Conservation (phyloP, 2,329 filamentous ascomycete genomes). For the Aureobasidium zeae region DNA sequence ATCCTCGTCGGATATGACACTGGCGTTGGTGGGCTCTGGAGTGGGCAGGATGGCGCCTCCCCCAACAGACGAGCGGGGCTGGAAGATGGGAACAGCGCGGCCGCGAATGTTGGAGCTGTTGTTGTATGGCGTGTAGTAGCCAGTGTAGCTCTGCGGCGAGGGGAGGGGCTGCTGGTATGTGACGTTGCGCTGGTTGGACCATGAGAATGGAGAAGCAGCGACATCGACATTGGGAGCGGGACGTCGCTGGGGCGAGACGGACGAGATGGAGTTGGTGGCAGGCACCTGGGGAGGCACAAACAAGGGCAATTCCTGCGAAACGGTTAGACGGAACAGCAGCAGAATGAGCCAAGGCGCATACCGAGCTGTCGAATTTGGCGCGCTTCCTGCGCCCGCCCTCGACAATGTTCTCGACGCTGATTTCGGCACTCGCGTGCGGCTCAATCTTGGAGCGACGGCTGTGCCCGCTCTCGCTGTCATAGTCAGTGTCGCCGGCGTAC, state of each 20-base stretch:
- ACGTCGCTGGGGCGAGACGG: conserved; percentile 81
- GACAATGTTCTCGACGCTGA: conserved; percentile 96
- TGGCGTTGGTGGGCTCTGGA: conserved; percentile 92
- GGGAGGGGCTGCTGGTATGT: conserved; percentile 67
- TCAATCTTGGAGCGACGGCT: conserved; percentile 71
- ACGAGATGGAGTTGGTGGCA: conserved; percentile 91
- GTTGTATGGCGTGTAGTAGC: conserved; percentile 14
- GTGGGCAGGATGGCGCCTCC: conserved; percentile 65
- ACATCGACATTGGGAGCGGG: conserved; percentile 57
- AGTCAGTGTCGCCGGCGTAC: conserved; percentile 62
- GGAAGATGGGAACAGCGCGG: conserved; percentile 39
- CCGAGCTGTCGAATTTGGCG: conserved; percentile 92
- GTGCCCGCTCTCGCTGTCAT: conserved; percentile 75
- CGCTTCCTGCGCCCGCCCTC: conserved; percentile 92
- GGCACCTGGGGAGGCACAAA: conserved; percentile 94
- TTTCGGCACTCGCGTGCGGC: conserved; percentile 86
- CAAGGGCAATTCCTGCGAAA: conserved; percentile 73
- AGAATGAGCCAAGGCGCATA: conserved; percentile 46
- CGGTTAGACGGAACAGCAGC: conserved; percentile 17
- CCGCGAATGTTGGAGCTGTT: conserved; percentile 50
- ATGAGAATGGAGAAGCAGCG: conserved; percentile 54
- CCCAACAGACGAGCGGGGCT: conserved; percentile 34
- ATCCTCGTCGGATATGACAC: conserved; percentile 96
- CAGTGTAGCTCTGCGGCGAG: conserved; percentile 67
- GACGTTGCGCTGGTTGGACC: conserved; percentile 70